Percentiles rank a stretch among this genome's conserved stretches.
These are phyloP conservation scores for Curvularia eragrostidis DNA, from an alignment of 2,329 filamentous ascomycete species.

Conservation along the genomic window DNA sequence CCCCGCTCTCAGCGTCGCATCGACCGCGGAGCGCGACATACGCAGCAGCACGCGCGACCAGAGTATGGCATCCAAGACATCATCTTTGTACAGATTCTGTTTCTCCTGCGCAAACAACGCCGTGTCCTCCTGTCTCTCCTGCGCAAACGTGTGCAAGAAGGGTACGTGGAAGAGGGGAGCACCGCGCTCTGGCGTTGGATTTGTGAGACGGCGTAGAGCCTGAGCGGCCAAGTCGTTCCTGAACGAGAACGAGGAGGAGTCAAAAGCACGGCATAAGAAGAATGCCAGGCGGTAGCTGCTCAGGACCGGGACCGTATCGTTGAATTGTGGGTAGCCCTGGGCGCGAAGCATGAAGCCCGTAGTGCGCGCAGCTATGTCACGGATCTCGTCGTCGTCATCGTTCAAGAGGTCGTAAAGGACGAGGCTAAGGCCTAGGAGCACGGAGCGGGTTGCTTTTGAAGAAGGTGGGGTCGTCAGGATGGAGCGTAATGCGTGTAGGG, in stretches of 20 bases:
- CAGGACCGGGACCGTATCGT: slow-evolving; percentile 57
- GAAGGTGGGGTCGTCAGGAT: slow-evolving; percentile 26
- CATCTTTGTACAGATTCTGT: slow-evolving; percentile 92
- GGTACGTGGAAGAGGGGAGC: slow-evolving; percentile 9
- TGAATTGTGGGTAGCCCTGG: slow-evolving; percentile 19
- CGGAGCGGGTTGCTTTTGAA: slow-evolving; percentile 14
- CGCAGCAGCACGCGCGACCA: slow-evolving; percentile 66
- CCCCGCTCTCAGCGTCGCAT: slow-evolving; percentile 11
- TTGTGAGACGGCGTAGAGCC: slow-evolving; percentile 51
- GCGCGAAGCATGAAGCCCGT: slow-evolving; percentile 56
- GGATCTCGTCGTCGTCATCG: slow-evolving; percentile 91
- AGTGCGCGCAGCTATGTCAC: slow-evolving; percentile 66
- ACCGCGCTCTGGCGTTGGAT: slow-evolving; percentile 19
- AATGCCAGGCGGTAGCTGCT: slow-evolving; percentile 52
- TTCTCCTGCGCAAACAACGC: slow-evolving; percentile 87
- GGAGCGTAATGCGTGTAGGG: slow-evolving; percentile 57
- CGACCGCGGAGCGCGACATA: slow-evolving; percentile 4
- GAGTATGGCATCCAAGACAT: slow-evolving; percentile 72
- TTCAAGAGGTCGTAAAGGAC: slow-evolving; percentile 59
- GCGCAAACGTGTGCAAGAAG: slow-evolving; percentile 34
- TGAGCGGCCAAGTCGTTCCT: slow-evolving; percentile 46
- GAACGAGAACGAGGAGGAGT: slow-evolving; percentile 1
- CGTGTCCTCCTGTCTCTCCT: slow-evolving; percentile 59
- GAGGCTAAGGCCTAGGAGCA: slow-evolving; percentile 50
- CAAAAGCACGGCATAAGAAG: slow-evolving; percentile 46